Evolutionary conservation across 192 early-diverging fungal species (phyloP), one percentile per base, ranked within the genome.

Genomic region (Chytriomyces confervae): DNA sequence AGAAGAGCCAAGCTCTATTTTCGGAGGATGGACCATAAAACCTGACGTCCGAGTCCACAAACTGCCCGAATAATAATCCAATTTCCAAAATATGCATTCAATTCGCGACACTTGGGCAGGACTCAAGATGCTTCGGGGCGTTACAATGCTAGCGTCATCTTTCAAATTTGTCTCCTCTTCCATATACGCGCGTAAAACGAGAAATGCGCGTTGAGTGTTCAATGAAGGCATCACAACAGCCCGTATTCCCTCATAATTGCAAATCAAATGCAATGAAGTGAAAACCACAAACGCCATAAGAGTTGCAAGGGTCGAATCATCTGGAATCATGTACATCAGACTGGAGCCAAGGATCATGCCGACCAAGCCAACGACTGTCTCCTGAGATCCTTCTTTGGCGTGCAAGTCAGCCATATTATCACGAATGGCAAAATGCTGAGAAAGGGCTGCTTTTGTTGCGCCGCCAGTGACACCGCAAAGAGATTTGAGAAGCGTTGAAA

Each of bases 351-450:
- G 45, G n/a, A 84, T 4, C 69, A 85, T 78, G 16, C 84, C 84
- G 8, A 83, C 62, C 2, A 85, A 53, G 16, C 76, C 76, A 13
- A 86, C 83, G 11, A 86, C 72, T 3, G 85, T 86, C 75, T 86
- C 85, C 74, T 86, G 85, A 29, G 72, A 80, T 23, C 85, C 85
- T 62, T 86, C 85, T 65, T 86, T 86, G 6, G 85, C 85, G 66
- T 82, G 77, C 36, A 86, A 61, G 74, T 86, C 85, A 24, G 70
- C 78, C 70, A 78, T 80, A 66, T 82, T 84, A 24, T 82, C 73
- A 23, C 50, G 29, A 36, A 74, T 82, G 8, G 83, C 82, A 76
- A 86, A 86, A 63, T 86, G 85, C 63, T 80, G 69, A 6, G 85
- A 80, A 13, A 86, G 49, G 20, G 83, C 80, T 8, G 77, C 76